phyloP scores from a whole-genome alignment of 1,139 yeast species.

The Barnettozyma hawaiiensis region DNA sequence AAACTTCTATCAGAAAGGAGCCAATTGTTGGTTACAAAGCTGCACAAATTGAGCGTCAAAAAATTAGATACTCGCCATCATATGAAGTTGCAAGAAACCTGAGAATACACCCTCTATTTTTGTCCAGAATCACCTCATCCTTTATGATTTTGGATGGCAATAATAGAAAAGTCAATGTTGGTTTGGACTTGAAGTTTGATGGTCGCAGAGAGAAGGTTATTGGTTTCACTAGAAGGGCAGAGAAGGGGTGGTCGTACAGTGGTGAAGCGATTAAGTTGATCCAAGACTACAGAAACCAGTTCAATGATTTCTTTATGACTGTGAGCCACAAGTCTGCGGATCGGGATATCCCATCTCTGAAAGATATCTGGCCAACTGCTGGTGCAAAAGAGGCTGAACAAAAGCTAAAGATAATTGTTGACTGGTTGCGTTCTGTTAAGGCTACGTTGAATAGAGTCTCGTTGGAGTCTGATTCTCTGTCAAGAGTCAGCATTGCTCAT shows the following conservation, averaged over 20 bases:
- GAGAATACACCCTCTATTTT: slow-evolving; percentile 54
- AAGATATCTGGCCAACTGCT: slow-evolving; percentile 36
- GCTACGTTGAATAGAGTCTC: slow-evolving; percentile 58
- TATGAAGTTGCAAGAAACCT: slow-evolving; percentile 58
- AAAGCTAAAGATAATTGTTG: slow-evolving; percentile 39
- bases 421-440: slow-evolving; percentile 58
- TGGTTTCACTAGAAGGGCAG: slow-evolving; percentile 72
- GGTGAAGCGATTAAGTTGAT: slow-evolving; percentile 66
- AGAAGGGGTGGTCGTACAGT: slow-evolving; percentile 80
- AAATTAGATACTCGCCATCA: slow-evolving; percentile 60
- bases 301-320: slow-evolving; percentile 54
- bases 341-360: slow-evolving; percentile 35
- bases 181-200: slow-evolving; percentile 82
- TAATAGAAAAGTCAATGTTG: slow-evolving; percentile 62
- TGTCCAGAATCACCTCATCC: slow-evolving; percentile 74
- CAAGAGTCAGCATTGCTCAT: slow-evolving; percentile 56
- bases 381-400: slow-evolving; percentile 38
- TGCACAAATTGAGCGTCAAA: slow-evolving; percentile 49
- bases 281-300: slow-evolving; percentile 51
- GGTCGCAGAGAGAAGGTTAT: slow-evolving; percentile 74
- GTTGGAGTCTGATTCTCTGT: slow-evolving; percentile 73
- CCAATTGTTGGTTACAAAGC: slow-evolving; percentile 60
- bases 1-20: slow-evolving; percentile 47
- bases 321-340: slow-evolving; percentile 24
- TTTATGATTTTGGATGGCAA: slow-evolving; percentile 53